These are phyloP conservation scores for Gyrodon lividus DNA, from an alignment of 768 basidiomycete species.

Conservation along the genomic window DNA sequence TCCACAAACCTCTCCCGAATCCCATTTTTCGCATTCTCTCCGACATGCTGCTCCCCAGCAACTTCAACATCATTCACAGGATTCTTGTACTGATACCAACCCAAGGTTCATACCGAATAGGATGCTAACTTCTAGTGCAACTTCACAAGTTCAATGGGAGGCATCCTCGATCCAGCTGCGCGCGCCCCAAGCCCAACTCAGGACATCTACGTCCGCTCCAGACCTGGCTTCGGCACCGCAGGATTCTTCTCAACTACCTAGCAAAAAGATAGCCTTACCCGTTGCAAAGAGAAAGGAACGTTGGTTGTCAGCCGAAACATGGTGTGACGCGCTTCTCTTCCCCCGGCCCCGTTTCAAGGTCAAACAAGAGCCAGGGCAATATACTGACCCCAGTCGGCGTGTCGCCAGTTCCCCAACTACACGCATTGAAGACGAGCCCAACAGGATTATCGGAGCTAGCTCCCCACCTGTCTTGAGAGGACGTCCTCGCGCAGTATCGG, in stretches of 20 bases:
- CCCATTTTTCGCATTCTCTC: conserved; percentile 5
- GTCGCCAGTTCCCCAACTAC: conserved; percentile 52
- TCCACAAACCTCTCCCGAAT: conserved; percentile 6
- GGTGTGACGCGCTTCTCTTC: conserved; percentile 79
- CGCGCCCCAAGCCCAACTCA: conserved; percentile 31
- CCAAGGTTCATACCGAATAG: conserved; percentile 6
- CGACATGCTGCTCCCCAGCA: conserved; percentile 27
- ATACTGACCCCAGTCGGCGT: conserved; percentile 22
- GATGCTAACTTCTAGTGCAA: not conserved
- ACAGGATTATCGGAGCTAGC: not conserved
- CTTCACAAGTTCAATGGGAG: not conserved
- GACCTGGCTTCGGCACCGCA: conserved; percentile 43
- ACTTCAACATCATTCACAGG: conserved; percentile 17
- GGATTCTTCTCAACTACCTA: conserved; percentile 6
- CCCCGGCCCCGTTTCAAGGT: conserved; percentile 71
- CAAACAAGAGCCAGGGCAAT: conserved; percentile 33
- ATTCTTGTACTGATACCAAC: conserved; percentile 3
- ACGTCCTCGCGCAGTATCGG: conserved; percentile 26
- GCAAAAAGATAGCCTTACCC: conserved; percentile 21
- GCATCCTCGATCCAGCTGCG: not conserved
- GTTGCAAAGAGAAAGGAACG: conserved; percentile 50
- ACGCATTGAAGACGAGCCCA: conserved; percentile 32
- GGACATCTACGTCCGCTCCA: conserved; percentile 64
- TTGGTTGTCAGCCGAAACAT: conserved; percentile 74
- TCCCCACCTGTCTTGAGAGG: conserved; percentile 9